phyloP scores from a whole-genome alignment of 2,329 filamentous ascomycete species.

The Rhinocladiella similis region DNA sequence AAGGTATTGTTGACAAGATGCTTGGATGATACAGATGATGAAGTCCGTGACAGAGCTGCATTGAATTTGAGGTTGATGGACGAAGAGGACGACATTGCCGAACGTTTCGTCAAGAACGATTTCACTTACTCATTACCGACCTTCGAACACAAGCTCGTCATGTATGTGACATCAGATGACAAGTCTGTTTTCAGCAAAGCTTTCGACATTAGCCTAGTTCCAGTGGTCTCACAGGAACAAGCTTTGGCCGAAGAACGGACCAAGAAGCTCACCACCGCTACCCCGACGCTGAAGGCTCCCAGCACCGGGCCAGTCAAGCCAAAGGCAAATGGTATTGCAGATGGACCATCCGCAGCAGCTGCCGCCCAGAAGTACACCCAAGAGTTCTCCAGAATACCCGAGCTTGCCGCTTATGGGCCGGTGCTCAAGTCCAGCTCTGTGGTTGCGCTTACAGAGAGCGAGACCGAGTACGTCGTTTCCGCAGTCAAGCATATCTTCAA shows the following conservation, averaged over 20 bases:
- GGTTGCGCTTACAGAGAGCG: constrained; percentile 90
- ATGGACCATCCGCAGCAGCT: constrained; percentile 74
- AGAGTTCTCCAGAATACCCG: constrained; percentile 83
- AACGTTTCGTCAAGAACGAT: constrained; percentile 91
- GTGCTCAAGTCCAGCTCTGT: constrained; percentile 87
- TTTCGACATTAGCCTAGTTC: constrained; percentile 89
- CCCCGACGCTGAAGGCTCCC: constrained; percentile 90
- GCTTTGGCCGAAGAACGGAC: constrained; percentile 93
- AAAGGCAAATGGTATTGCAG: constrained; percentile 65
- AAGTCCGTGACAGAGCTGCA: constrained; percentile 92
- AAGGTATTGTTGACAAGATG: constrained; percentile 89
- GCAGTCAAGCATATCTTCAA: constrained; percentile 98
- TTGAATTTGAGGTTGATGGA: constrained; percentile 90
- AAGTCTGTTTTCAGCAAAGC: constrained; percentile 79
- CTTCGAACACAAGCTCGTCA: constrained; percentile 94
- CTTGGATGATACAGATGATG: constrained; percentile 94
- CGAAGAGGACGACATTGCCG: constrained; percentile 83
- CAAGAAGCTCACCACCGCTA: constrained; percentile 92
- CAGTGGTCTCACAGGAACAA: constrained; percentile 92
- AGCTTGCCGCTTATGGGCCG: constrained; percentile 84
- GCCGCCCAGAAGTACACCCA: constrained; percentile 86
- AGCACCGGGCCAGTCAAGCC: constrained; percentile 76
- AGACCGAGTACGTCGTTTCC: constrained; percentile 94
- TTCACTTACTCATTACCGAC: constrained; percentile 93
- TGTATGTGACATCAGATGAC: constrained; percentile 93